Base-by-base conservation (phyloP, 305 asterid genomes). In the Fraxinus sp. region DNA sequence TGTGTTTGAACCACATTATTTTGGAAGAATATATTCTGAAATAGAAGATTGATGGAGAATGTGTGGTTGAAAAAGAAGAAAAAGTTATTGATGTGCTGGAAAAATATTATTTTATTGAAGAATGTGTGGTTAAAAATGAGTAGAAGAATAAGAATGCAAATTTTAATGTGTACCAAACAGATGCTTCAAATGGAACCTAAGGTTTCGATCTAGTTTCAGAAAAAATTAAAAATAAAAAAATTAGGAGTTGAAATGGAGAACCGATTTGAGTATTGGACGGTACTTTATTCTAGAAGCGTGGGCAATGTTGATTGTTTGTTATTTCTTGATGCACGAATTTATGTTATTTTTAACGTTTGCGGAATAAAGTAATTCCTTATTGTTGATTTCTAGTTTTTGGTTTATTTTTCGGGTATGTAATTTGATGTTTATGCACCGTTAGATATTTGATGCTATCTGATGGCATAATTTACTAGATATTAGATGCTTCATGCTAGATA, bases 401-500 rank as follows among this genome's bases (percentile, higher is more conserved):
- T 13, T 46, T 46, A 13, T 3, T 46, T 1, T 14, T 14, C 1
- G 7, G 20, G 6, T 14, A 49, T 14, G 59, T 49, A 49, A 14
- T 14, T 49, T 14, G 59, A n/a, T 49, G n/a, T 14, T 49, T 49
- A 14, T 49, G 20, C 20, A 14, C 0, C 0, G 20, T 13, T 46
- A 11, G 57, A 3, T 11, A 13, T 46, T 46, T 43, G 32, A 79
- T 78, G n/a, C 0, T 11, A 43, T 43, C 11, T 46, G 6, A 73
- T 77, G 37, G 86, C 73, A 84, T 85, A 86, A 79, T 83, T 84
- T 18, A 85, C 89, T 88, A 86, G 92, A 92, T 90, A 76, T 78
- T 79, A 37, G 49, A 46, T 46, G 55, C 14, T 43, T 43, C 3
- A 43, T 11, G 55, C 33, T 2, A 30, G 4, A 30, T 30, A 30